Evolutionary conservation across 2,329 filamentous ascomycete genomes (phyloP).

Genomic region (Pseudogymnoascus sp.): DNA sequence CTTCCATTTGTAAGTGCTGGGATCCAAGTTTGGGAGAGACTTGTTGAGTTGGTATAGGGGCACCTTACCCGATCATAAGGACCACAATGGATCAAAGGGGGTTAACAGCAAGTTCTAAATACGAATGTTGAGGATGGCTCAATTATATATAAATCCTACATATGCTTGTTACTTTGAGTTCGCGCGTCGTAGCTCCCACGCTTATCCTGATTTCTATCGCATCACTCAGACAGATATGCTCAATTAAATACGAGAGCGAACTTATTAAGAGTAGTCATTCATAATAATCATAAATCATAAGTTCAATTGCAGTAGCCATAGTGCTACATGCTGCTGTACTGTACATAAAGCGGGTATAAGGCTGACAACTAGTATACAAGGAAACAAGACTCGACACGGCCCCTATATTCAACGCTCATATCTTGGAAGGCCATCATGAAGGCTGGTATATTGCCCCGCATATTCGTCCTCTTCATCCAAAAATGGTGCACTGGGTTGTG

Average conservation of each 20-base stretch:
- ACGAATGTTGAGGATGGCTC: too few species aligned
- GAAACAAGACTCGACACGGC: not conserved
- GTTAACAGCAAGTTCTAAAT: not conserved
- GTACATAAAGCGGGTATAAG: slow-evolving; percentile 4
- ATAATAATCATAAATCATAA: slow-evolving; percentile 3
- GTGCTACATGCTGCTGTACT: not conserved
- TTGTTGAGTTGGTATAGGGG: not conserved
- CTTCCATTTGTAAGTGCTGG: slow-evolving; percentile 32
- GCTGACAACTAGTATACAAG: slow-evolving; percentile 5
- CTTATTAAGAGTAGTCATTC: not conserved
- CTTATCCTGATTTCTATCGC: not conserved
- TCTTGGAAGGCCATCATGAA: slow-evolving; percentile 22
- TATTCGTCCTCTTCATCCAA: slow-evolving; percentile 49
- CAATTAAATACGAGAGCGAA: not conserved
- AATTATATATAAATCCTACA: not conserved
- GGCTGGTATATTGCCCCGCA: slow-evolving; percentile 31
- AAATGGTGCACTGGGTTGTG: slow-evolving; percentile 47
- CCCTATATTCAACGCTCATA: slow-evolving; percentile 24
- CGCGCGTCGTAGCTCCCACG: not conserved
- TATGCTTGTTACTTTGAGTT: not conserved
- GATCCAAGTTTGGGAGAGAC: slow-evolving; percentile 1
- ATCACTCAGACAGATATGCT: not conserved
- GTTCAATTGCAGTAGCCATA: not conserved
- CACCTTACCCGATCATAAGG: not conserved
- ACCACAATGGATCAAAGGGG: not conserved